A percentile compares a stretch with the other conserved stretches of the same genome.
Evolutionary conservation across 257 asterid species (phyloP).

Genomic region (Jaltomata sinuosa): DNA sequence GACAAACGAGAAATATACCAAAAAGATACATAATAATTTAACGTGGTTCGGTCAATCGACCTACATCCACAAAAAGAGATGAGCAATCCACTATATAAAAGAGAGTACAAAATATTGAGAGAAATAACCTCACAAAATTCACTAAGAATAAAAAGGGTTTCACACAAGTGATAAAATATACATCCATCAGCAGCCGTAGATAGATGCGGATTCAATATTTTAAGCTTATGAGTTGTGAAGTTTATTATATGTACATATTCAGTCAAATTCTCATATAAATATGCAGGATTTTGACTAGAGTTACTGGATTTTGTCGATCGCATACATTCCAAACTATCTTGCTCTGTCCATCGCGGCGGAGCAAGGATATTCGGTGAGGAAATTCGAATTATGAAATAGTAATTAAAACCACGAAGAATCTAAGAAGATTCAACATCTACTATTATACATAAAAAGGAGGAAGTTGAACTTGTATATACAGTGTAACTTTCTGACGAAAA

Average conservation of each 20-base stretch:
- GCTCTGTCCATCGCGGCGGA: too few relatives aligned
- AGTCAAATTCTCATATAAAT: neutral
- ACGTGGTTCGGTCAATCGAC: too few relatives aligned
- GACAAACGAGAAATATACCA: too few relatives aligned
- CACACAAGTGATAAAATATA: too few relatives aligned
- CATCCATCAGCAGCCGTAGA: neutral
- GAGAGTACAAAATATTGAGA: too few relatives aligned
- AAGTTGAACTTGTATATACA: neutral
- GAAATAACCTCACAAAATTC: too few relatives aligned
- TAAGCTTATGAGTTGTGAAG: neutral
- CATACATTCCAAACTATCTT: too few relatives aligned
- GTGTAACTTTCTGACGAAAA: neutral
- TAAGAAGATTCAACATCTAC: neutral
- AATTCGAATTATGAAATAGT: neutral
- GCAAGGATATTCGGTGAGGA: neutral
- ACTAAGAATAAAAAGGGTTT: too few relatives aligned
- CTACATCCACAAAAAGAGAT: too few relatives aligned
- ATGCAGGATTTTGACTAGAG: neutral
- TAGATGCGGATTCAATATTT: neutral
- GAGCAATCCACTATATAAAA: too few relatives aligned
- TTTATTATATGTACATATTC: neutral
- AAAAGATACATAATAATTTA: too few relatives aligned
- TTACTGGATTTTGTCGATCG: neutral
- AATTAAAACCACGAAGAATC: neutral
- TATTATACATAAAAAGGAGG: neutral